phyloP scores from a whole-genome alignment of 2,329 filamentous ascomycete genomes.

The Fusarium temperatum region DNA sequence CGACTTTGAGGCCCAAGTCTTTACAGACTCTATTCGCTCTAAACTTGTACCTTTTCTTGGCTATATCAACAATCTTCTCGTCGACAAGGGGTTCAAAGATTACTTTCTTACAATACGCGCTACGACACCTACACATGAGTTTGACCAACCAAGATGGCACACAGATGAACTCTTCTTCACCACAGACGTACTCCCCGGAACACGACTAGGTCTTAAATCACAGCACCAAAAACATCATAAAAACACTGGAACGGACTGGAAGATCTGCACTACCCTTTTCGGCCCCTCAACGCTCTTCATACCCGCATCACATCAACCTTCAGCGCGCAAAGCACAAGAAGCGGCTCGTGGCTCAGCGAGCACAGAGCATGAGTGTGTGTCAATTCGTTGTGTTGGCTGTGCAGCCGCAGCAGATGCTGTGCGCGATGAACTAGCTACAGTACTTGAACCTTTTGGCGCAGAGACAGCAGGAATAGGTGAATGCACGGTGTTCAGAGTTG shows the following conservation, averaged over 20 bases:
- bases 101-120: conserved; percentile 61
- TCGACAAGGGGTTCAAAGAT: conserved; percentile 47
- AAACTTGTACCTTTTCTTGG: conserved; percentile 52
- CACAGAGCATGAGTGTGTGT: conserved; percentile 52
- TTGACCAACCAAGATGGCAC: conserved; percentile 58
- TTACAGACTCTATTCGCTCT: conserved; percentile 47
- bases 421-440: conserved; percentile 45
- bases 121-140: conserved; percentile 53
- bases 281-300: conserved; percentile 59
- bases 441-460: conserved; percentile 38
- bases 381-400: conserved; percentile 55
- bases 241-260: conserved; percentile 52
- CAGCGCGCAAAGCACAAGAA: conserved; percentile 47
- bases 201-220: conserved; percentile 8
- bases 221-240: neutral
- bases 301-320: conserved; percentile 39
- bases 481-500: conserved; percentile 54
- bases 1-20: conserved; percentile 49
- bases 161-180: conserved; percentile 59
- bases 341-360: conserved; percentile 40
- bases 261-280: conserved; percentile 57
- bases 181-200: conserved; percentile 25
- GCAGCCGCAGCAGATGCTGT: conserved; percentile 53
- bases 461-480: conserved; percentile 43
- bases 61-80: conserved; percentile 52